Evolutionary conservation across 176 grass and related monocot species (phyloP), one percentile per base, ranked within the genome.

Genomic region (Hyparrhenia diplandra): DNA sequence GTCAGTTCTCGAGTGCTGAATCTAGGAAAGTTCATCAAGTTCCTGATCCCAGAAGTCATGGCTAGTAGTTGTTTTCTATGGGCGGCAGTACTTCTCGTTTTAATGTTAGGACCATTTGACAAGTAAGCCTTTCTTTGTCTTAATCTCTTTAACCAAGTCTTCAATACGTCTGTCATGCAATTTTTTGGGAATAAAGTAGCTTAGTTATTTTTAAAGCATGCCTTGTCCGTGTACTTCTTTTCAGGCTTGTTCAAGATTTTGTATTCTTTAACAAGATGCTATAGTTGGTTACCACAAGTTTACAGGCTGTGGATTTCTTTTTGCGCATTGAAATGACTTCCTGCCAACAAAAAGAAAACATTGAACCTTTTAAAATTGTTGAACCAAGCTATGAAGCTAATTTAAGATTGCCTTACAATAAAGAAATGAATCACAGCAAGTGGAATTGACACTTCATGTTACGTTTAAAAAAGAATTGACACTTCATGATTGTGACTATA

Each of bases 11-110:
- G 0, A 95, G 87, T 42, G 88, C 96, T 54, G 88, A 95, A 73
- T 78, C 76, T 58, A 83, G 96, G 57, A 99, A 90, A 70, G 90
- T 93, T 70, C 93, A 93, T 90, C 89, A 91, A 91, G 93, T 95
- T 85, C 64, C 75, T 69, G 93, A 95, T 79, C 96, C 96, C 29
- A 93, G 96, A 90, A 99, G 88, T 65, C 96, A 99, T 77, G 87
- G 92, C 92, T 99, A 87, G 85, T 31, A 67, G 54, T 36, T 31
- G 46, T 51, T 82, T 2, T 49, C 43, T 23, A 3, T 77, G 66
- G 59, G 18, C 37, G 31, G 10, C 29, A 24, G 29, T 12, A 30
- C 2, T 62, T 80, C 20, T 41, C 69, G 30, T 68, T 57, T 2
- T 27, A 34, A 41, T 3, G n/a, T 12, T 24, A 86, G 27, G 74